A percentile compares a stretch with the other conserved stretches of the same genome.
These are phyloP conservation scores for Aureobasidium subglaciale DNA, from an alignment of 2,329 filamentous ascomycete species.

Conservation along the genomic window DNA sequence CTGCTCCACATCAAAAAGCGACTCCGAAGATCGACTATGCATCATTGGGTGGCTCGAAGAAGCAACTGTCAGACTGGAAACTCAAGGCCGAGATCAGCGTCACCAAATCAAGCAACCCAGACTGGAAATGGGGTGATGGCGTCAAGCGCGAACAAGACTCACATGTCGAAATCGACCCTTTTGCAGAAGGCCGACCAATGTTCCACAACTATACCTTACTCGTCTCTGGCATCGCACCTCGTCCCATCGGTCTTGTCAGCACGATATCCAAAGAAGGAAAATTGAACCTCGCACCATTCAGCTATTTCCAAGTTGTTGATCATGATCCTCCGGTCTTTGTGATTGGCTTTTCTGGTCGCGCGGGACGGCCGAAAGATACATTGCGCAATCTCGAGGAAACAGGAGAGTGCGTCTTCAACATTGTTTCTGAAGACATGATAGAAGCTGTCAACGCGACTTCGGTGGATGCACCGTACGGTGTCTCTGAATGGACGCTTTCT, in stretches of 20 bases:
- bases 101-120: neutral
- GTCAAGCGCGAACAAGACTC: neutral
- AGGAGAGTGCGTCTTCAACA: conserved; percentile 22
- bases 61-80: conserved; percentile 47
- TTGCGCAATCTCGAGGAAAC: conserved; percentile 22
- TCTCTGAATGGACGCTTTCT: conserved; percentile 67
- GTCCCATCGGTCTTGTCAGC: conserved; percentile 18
- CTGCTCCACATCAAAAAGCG: neutral
- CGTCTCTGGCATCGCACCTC: conserved; percentile 53
- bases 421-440: conserved; percentile 20
- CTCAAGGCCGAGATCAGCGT: neutral
- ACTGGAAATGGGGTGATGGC: neutral
- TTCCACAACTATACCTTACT: conserved; percentile 80
- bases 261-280: conserved; percentile 20
- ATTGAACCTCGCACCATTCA: conserved; percentile 25
- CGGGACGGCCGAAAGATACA: conserved; percentile 19
- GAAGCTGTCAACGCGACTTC: conserved; percentile 52
- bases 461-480: conserved; percentile 65
- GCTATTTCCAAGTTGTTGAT: conserved; percentile 25
- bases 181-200: conserved; percentile 56
- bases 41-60: neutral
- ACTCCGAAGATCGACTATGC: conserved; percentile 7
- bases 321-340: conserved; percentile 21
- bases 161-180: conserved; percentile 58
- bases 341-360: conserved; percentile 18